A percentile compares a stretch with the other conserved stretches of the same genome.
phyloP scores from a whole-genome alignment of 2,329 filamentous ascomycete species.

The Colletotrichum graminicola region DNA sequence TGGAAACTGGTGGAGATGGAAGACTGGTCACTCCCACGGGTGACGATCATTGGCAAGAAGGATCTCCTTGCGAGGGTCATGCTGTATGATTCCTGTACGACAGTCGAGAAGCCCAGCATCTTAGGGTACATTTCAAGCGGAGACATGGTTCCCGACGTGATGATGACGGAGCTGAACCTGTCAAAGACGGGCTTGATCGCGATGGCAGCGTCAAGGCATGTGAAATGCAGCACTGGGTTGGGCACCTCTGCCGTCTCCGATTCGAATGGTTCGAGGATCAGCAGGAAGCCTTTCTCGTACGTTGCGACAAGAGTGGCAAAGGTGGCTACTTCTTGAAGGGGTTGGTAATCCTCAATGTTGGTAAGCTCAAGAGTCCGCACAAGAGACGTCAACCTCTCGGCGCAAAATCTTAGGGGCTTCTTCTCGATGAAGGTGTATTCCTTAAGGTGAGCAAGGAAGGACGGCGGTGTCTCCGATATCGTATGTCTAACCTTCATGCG shows the following conservation, averaged over 20 bases:
- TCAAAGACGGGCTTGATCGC: conserved; percentile 98
- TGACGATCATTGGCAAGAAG: conserved; percentile 99
- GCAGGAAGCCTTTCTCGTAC: conserved; percentile 94
- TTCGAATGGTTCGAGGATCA: conserved; percentile 98
- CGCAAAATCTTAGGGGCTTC: conserved; percentile 94
- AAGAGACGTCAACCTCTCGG: conserved; percentile 92
- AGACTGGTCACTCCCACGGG: conserved; percentile 92
- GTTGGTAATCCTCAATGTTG: conserved; percentile 98
- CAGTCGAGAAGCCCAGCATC: conserved; percentile 93
- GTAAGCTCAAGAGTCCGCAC: conserved; percentile 95
- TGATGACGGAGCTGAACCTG: conserved; percentile 96
- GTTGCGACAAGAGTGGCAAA: conserved; percentile 97
- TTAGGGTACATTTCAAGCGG: conserved; percentile 99
- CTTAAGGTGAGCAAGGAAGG: conserved; percentile 91
- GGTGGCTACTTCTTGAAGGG: conserved; percentile 95
- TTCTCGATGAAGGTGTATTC: conserved; percentile 98
- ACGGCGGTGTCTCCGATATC: conserved; percentile 95
- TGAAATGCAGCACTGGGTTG: conserved; percentile 97
- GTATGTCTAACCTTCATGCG: conserved; percentile 98
- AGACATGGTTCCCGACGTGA: conserved; percentile 97
- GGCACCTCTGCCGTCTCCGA: conserved; percentile 95
- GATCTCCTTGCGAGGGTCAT: conserved; percentile 96
- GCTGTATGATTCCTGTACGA: conserved; percentile 95
- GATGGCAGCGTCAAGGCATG: conserved; percentile 95
- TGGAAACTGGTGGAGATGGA: conserved; percentile 94